Evolutionary conservation across 352 stramenopile species (phyloP), one percentile per base, ranked within the genome.

Genomic region (Phytophthora crassamura): DNA sequence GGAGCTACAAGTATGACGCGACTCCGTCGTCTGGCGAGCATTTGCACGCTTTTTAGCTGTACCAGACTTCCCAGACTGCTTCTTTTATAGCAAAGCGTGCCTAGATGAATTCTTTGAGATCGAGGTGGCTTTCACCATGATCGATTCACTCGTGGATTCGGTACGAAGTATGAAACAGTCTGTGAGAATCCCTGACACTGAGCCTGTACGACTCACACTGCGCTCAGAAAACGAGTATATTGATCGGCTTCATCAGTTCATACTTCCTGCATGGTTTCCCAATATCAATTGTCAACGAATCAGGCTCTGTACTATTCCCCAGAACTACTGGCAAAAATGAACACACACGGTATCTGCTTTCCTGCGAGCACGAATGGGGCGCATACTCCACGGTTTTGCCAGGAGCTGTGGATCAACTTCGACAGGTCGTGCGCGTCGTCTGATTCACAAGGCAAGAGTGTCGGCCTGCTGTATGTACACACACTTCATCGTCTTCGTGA

Each of bases 1-100:
- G 71, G 71, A 73, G 43, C 43, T 78, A 78, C 62, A 78, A n/a
- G n/a, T n/a, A n/a, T n/a, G n/a, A n/a, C n/a, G 75, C 66, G 2
- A 75, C 67, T 78, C 66, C 0, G 51, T 75, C 36, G 22, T 36
- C 0, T 71, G 52, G 53, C 66, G 67, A 7, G 67, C 67, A 6
- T 75, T 78, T 28, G 61, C 53, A 6, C 33, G 46, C 0, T 64
- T 61, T 18, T 58, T 70, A 40, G 15, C 38, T 3, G 46, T 78
- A 3, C 1, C 22, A 1, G 30, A 36, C 3, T 78, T 71, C n/a
- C 71, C 71, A 2, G 42, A 51, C 11, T 78, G 71, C 32, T 33
- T 78, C 7, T 22, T 66, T 10, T 78, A 75, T 18, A 20, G 14
- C 5, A 48, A 11, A 3, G 4, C 7, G 2, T 77, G 69, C 18